phyloP scores from a whole-genome alignment of 805 yeast species.

The Candida wancherniae region DNA sequence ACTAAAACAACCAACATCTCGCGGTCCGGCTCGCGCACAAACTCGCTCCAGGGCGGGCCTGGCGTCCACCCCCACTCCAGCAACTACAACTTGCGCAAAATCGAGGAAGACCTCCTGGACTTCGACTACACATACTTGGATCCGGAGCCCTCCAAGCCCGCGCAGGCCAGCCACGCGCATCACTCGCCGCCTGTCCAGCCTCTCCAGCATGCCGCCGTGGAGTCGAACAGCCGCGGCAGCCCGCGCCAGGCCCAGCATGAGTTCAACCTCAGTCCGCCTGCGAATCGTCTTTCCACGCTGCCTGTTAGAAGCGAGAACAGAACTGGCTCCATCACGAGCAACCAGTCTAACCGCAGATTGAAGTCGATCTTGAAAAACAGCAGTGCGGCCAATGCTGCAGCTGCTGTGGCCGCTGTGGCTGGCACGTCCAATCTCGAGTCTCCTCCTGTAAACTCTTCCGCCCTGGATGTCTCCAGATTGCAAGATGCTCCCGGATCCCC shows the following conservation, averaged over 20 bases:
- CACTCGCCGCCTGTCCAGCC: too few species aligned
- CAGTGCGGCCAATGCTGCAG: constrained; percentile 4
- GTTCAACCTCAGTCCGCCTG: too few species aligned
- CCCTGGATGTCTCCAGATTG: not conserved
- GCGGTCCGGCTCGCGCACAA: constrained; percentile 29
- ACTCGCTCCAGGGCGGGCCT: constrained; percentile 17
- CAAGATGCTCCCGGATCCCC: not conserved
- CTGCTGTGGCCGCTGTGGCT: constrained; percentile 5
- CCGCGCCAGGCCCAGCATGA: too few species aligned
- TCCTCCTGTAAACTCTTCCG: too few species aligned
- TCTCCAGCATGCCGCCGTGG: too few species aligned
- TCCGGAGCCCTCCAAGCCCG: constrained; percentile 9
- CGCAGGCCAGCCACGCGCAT: too few species aligned
- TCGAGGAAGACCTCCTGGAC: constrained; percentile 40
- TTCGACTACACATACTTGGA: constrained; percentile 41
- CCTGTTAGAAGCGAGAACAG: constrained; percentile 3
- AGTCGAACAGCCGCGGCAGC: too few species aligned
- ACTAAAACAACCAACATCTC: constrained; percentile 39
- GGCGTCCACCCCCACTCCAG: constrained; percentile 13
- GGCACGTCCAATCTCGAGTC: constrained; percentile 1
- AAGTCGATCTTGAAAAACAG: constrained; percentile 33
- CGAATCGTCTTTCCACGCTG: not conserved
- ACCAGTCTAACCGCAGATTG: constrained; percentile 22
- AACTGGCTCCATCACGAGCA: constrained; percentile 12
- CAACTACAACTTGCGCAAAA: constrained; percentile 28